Evolutionary conservation across 345 rosid species (phyloP).

Genomic region (Gynandropsis gynandra): DNA sequence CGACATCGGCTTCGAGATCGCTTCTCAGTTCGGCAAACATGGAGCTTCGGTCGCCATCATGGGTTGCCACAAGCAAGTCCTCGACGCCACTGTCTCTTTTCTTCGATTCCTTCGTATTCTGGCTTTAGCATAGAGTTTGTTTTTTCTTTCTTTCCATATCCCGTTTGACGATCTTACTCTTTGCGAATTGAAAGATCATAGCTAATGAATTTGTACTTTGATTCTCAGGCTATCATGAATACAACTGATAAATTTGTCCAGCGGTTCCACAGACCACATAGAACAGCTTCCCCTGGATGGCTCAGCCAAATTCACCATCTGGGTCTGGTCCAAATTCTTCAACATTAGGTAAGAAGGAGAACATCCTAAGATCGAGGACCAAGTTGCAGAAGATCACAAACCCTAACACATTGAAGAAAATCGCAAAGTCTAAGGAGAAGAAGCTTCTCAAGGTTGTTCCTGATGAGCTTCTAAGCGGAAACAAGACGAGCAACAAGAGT

Average conservation of each 20-base stretch:
- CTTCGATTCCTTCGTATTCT: conserved; percentile 56
- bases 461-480: conserved; percentile 39
- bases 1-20: conserved; percentile 75
- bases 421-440: conserved; percentile 65
- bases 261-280: too few species aligned
- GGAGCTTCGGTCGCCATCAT: conserved; percentile 73
- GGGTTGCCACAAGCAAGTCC: conserved; percentile 63
- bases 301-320: too few species aligned
- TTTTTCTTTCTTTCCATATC: conserved; percentile 2
- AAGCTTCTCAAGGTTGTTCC: conserved; percentile 70
- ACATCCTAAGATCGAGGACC: conserved; percentile 64
- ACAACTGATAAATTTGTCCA: too few species aligned
- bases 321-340: too few species aligned
- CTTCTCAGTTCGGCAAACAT: conserved; percentile 59
- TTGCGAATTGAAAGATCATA: too few species aligned
- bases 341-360: conserved; percentile 87
- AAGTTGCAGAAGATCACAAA: conserved; percentile 75
- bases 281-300: too few species aligned
- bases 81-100: conserved; percentile 54
- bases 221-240: background rate
- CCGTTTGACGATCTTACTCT: background rate
- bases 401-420: conserved; percentile 79
- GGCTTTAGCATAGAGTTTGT: conserved; percentile 25
- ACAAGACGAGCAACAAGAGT: conserved; percentile 6
- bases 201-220: background rate